phyloP scores from a whole-genome alignment of 257 asterid species.

The Lithospermum erythrorhizon region DNA sequence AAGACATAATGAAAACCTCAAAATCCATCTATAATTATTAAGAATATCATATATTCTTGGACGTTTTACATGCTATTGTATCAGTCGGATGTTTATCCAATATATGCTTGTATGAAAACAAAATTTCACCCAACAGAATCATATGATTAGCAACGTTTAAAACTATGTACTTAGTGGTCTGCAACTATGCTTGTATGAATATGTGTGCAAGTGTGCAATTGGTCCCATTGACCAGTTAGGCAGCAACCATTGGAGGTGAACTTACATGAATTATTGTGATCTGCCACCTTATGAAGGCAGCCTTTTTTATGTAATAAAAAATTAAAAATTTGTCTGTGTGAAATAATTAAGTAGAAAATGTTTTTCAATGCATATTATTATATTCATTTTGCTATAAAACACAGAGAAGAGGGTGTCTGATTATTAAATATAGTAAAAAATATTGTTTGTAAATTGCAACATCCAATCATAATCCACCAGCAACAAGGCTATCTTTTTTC shows the following conservation, averaged over 20 bases:
- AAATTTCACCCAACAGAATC: constrained; percentile 1
- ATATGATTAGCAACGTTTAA: neutral
- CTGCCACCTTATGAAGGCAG: constrained; percentile 14
- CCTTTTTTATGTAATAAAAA: no score
- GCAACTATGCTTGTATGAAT: constrained; percentile 14
- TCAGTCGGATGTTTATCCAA: no score
- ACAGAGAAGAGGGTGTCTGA: no score
- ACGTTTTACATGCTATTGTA: no score
- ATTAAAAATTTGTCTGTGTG: no score
- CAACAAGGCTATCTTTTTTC: constrained; percentile 10
- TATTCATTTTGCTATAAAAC: neutral
- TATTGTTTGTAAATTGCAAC: neutral
- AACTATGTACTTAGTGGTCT: constrained; percentile 21
- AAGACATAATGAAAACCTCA: neutral
- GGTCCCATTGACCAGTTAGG: constrained; percentile 33
- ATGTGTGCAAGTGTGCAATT: neutral
- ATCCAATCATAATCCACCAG: constrained; percentile 75
- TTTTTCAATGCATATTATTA: no score
- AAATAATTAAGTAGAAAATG: no score
- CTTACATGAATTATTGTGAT: constrained; percentile 25
- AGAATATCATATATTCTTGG: neutral
- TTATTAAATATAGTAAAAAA: no score
- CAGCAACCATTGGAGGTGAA: constrained; percentile 7
- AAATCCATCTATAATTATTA: neutral
- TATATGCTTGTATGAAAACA: no score